Conservation (phyloP, 2,329 filamentous ascomycete genomes). For the Clarireedia hainanense region DNA sequence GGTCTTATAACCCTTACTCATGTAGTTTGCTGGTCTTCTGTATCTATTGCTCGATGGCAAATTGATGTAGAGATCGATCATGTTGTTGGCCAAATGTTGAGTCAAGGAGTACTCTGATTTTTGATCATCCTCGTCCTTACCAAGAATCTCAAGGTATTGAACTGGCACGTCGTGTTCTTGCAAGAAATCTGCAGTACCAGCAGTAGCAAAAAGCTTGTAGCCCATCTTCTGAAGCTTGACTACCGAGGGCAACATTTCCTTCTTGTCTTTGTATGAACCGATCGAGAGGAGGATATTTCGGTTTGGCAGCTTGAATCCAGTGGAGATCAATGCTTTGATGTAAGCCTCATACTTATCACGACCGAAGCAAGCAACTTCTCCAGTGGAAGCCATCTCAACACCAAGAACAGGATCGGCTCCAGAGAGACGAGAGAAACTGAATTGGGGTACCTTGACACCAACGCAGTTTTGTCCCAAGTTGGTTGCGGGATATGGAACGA, state of each 20-base stretch:
- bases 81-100: conserved; percentile 93
- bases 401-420: conserved; percentile 96
- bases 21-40: conserved; percentile 92
- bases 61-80: conserved; percentile 96
- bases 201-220: conserved; percentile 92
- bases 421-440: conserved; percentile 96
- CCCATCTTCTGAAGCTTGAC: conserved; percentile 73
- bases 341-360: conserved; percentile 94
- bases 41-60: conserved; percentile 98
- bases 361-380: conserved; percentile 98
- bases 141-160: conserved; percentile 86
- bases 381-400: conserved; percentile 94
- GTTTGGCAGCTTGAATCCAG: conserved; percentile 87
- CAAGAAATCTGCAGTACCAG: conserved; percentile 93
- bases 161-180: conserved; percentile 87
- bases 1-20: conserved; percentile 95
- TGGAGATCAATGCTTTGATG: conserved; percentile 96
- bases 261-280: conserved; percentile 93
- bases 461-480: conserved; percentile 79
- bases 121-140: conserved; percentile 70
- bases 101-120: conserved; percentile 95
- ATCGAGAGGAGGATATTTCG: conserved; percentile 97
- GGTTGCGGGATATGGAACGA: conserved; percentile 89
- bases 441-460: conserved; percentile 96
- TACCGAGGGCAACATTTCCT: conserved; percentile 91